Conservation (phyloP, 1,139 yeast genomes). For the Geotrichum candidum region DNA sequence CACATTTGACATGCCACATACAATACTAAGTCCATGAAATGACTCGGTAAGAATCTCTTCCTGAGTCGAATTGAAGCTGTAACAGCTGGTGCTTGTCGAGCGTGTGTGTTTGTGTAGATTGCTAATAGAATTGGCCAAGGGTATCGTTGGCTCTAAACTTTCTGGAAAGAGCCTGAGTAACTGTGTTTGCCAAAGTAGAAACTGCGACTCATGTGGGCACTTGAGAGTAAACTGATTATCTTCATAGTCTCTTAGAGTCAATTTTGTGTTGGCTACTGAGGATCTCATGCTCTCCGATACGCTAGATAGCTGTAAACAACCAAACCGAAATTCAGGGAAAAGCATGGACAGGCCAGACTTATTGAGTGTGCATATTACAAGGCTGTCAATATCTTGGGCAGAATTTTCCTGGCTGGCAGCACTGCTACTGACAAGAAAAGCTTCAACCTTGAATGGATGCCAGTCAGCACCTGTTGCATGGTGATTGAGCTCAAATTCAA, state of each 20-base stretch:
- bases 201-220: slow-evolving; percentile 2
- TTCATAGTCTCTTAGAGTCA: slow-evolving; percentile 1
- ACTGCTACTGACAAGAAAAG: slow-evolving; percentile 24
- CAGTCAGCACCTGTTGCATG: slow-evolving; percentile 13
- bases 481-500: slow-evolving; percentile 33
- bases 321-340: slow-evolving; percentile 34
- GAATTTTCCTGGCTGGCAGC: slow-evolving; percentile 20
- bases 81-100: slow-evolving; percentile 3
- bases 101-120: background rate
- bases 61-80: slow-evolving; percentile 1
- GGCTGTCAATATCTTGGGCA: slow-evolving; percentile 20
- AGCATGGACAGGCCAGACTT: slow-evolving; percentile 35
- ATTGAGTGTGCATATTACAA: slow-evolving; percentile 36
- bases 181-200: slow-evolving; percentile 5
- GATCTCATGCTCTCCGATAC: background rate
- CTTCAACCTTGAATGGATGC: slow-evolving; percentile 22
- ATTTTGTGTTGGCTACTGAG: background rate
- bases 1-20: background rate
- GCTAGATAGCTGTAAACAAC: slow-evolving; percentile 29
- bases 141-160: background rate
- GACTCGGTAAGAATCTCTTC: slow-evolving; percentile 8
- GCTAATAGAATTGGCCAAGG: background rate
- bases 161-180: slow-evolving; percentile 5
- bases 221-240: slow-evolving; percentile 9
- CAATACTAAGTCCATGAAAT: slow-evolving; percentile 6